Evolutionary conservation across 371 early-diverging fungal genomes (phyloP).

Genomic region (Mycotypha africana): DNA sequence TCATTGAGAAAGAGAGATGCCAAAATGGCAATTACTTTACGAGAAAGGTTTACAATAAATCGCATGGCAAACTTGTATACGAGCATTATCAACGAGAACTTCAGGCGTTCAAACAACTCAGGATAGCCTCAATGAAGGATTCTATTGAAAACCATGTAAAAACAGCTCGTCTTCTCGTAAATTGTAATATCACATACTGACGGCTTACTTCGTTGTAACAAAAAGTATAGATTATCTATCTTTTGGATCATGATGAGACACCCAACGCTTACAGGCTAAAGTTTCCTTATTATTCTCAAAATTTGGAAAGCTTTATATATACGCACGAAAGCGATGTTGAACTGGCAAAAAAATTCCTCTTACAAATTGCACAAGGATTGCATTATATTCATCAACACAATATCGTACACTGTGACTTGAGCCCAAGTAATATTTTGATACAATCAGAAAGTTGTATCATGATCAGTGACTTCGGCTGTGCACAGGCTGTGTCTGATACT

Average conservation of each 20-base stretch:
- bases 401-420: conserved; percentile 73
- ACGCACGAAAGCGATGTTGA: not conserved
- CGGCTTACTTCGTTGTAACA: too few relatives aligned
- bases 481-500: too few relatives aligned
- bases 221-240: conserved; percentile 27
- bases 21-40: conserved; percentile 30
- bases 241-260: conserved; percentile 18
- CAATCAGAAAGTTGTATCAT: conserved; percentile 32
- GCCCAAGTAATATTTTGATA: conserved; percentile 69
- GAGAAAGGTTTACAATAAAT: conserved; percentile 34
- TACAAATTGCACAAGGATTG: conserved; percentile 55
- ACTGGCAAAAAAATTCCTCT: conserved; percentile 20
- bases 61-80: conserved; percentile 25
- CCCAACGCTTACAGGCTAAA: conserved; percentile 12
- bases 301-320: conserved; percentile 4
- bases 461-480: conserved; percentile 84
- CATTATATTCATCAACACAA: conserved; percentile 51
- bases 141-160: conserved; percentile 25
- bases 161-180: not conserved
- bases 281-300: conserved; percentile 26
- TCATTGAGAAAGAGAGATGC: too few relatives aligned
- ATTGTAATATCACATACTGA: not conserved
- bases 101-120: conserved; percentile 21
- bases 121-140: conserved; percentile 9
- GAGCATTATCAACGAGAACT: conserved; percentile 35